phyloP scores from a whole-genome alignment of 75 land plant species.

The Sequoiadendron giganteum region DNA sequence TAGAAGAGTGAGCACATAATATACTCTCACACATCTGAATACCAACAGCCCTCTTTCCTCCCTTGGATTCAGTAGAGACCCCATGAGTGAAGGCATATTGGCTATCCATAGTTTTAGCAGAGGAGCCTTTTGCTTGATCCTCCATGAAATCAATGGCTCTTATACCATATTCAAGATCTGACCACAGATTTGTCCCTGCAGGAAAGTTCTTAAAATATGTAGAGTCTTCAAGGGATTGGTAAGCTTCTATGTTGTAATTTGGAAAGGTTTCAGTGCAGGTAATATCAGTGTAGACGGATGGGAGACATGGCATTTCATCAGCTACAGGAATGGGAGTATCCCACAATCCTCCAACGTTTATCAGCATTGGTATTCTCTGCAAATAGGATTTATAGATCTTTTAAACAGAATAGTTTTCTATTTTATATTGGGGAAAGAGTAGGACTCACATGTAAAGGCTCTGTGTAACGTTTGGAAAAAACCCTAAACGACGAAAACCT shows the following conservation, averaged over 20 bases:
- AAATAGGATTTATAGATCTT: not conserved
- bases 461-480: not conserved
- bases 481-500: not conserved
- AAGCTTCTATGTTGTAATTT: too few relatives aligned
- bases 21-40: too few relatives aligned
- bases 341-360: not conserved
- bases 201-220: not conserved
- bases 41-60: not conserved
- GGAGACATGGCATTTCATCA: not conserved
- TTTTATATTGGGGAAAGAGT: not conserved
- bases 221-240: not conserved
- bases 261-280: not conserved
- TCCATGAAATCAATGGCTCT: not conserved
- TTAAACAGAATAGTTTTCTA: too few relatives aligned
- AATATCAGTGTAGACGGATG: not conserved
- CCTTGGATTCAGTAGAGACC: not conserved
- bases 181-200: not conserved
- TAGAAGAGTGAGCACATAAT: not conserved
- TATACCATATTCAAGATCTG: not conserved
- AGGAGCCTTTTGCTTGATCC: not conserved
- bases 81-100: not conserved
- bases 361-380: not conserved
- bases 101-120: not conserved
- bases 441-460: not conserved
- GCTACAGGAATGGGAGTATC: not conserved